Evolutionary conservation across 1,139 yeast genomes (phyloP).

Genomic region (Tardiomyces digboiensis): DNA sequence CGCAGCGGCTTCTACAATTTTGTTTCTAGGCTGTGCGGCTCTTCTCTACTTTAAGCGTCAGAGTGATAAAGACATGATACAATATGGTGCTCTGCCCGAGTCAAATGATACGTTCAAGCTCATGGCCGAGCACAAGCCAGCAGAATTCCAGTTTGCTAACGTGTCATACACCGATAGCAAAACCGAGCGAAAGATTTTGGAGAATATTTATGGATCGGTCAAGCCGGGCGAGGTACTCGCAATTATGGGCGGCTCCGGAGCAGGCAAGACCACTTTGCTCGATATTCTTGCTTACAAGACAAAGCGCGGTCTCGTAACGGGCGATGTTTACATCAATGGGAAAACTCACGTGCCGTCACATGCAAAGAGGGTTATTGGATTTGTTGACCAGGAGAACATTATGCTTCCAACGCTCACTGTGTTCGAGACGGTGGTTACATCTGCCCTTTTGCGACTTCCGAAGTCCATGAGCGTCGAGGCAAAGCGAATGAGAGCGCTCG

Average conservation of each 20-base stretch:
- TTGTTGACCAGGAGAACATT: constrained; percentile 96
- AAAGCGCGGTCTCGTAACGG: constrained; percentile 61
- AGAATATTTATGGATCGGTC: constrained; percentile 61
- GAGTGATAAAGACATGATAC: not conserved
- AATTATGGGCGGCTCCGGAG: constrained; percentile 98
- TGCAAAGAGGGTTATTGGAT: constrained; percentile 65
- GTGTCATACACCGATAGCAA: constrained; percentile 49
- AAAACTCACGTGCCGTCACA: constrained; percentile 12
- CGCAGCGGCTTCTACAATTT: constrained; percentile 32
- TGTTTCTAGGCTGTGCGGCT: constrained; percentile 30
- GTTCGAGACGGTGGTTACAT: constrained; percentile 86
- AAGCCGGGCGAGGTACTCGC: constrained; percentile 88
- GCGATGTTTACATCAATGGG: constrained; percentile 71
- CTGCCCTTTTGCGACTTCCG: constrained; percentile 85
- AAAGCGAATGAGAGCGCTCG: constrained; percentile 71
- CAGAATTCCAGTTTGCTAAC: constrained; percentile 66
- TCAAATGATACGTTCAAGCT: constrained; percentile 27
- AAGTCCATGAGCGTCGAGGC: constrained; percentile 61
- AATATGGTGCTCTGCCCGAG: constrained; percentile 23
- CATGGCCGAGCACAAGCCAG: constrained; percentile 52
- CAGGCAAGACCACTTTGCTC: constrained; percentile 89
- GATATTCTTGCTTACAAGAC: constrained; percentile 86
- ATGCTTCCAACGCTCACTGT: constrained; percentile 89
- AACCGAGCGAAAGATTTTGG: constrained; percentile 44
- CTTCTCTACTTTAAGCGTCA: constrained; percentile 2